A percentile compares a stretch with the other conserved stretches of the same genome.
Evolutionary conservation across 2,329 filamentous ascomycete species (phyloP).

Genomic region (Reticulascus tulasneorum): DNA sequence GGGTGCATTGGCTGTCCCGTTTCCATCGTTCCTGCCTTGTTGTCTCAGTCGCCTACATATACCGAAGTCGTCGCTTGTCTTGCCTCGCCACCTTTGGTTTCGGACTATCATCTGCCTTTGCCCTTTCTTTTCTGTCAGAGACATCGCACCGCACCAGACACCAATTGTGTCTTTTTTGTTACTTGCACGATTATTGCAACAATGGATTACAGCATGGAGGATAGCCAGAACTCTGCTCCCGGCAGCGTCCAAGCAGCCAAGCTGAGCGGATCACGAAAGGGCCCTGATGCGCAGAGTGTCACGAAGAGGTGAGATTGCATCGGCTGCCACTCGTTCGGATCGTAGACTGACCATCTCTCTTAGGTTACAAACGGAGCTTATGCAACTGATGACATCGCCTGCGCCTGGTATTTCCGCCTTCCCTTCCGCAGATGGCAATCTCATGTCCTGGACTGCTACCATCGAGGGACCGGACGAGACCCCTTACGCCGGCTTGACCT

Average conservation of each 20-base stretch:
- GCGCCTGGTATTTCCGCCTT: constrained; percentile 94
- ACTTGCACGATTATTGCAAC: not conserved
- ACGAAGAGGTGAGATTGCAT: constrained; percentile 62
- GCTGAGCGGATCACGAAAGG: constrained; percentile 52
- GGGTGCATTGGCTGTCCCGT: no score
- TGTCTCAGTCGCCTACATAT: not conserved
- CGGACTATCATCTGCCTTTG: not conserved
- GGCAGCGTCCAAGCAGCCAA: constrained; percentile 60
- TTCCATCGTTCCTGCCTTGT: no score
- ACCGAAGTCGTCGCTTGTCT: no score
- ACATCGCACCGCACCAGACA: no score
- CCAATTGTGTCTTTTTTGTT: no score
- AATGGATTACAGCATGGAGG: constrained; percentile 43
- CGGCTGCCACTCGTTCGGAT: constrained; percentile 9
- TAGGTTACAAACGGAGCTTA: constrained; percentile 93
- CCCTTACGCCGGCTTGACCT: constrained; percentile 79
- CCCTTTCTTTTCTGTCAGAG: no score
- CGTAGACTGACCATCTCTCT: constrained; percentile 1
- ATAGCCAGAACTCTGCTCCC: constrained; percentile 65
- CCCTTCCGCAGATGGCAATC: constrained; percentile 82
- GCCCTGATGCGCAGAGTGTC: constrained; percentile 67
- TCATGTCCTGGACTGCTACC: constrained; percentile 89
- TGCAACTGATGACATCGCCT: constrained; percentile 96
- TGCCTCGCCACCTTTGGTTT: no score
- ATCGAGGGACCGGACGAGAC: constrained; percentile 89